These are phyloP conservation scores for Inga laurina DNA, from an alignment of 306 rosid species.

Conservation along the genomic window DNA sequence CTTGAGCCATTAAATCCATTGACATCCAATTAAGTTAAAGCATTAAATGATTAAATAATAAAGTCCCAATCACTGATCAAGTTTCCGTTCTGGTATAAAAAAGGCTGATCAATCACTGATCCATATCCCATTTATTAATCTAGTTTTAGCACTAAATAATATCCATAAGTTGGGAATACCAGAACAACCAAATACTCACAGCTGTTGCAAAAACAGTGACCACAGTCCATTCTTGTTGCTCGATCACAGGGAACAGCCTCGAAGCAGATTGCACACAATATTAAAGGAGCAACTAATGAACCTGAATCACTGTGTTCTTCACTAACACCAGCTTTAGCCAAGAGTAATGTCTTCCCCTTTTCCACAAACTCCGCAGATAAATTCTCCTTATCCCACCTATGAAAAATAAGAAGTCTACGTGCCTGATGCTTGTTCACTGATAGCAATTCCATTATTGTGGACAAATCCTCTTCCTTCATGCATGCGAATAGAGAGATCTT, in stretches of 20 bases:
- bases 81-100: too few species aligned
- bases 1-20: too few species aligned
- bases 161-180: not conserved
- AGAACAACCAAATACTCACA: conserved; percentile 52
- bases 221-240: conserved; percentile 76
- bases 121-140: too few species aligned
- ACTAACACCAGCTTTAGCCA: conserved; percentile 78
- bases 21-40: too few species aligned
- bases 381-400: conserved; percentile 89
- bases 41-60: too few species aligned
- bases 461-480: conserved; percentile 81
- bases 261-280: conserved; percentile 74
- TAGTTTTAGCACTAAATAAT: too few species aligned
- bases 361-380: conserved; percentile 73
- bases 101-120: too few species aligned
- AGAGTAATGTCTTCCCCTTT: conserved; percentile 56
- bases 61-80: too few species aligned
- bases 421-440: conserved; percentile 82
- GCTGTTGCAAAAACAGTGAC: conserved; percentile 77
- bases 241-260: conserved; percentile 67
- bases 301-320: conserved; percentile 44
- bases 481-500: conserved; percentile 26
- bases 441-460: conserved; percentile 77
- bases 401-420: conserved; percentile 78
- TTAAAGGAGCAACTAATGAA: conserved; percentile 33